These are phyloP conservation scores for Haplographium delicatum DNA, from an alignment of 495 filamentous ascomycete species.

Conservation along the genomic window DNA sequence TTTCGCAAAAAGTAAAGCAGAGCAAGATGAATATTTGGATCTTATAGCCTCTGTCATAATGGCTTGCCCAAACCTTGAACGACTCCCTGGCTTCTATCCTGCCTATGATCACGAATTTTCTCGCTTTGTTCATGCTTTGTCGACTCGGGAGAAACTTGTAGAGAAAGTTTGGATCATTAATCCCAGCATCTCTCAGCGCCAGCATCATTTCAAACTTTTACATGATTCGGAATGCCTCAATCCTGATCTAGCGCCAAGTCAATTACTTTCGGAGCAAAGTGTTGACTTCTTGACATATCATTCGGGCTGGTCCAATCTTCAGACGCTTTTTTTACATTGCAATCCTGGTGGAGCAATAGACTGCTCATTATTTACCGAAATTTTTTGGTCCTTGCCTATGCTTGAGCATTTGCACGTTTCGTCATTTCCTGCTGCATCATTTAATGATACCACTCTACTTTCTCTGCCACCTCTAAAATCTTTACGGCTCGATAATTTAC, in stretches of 20 bases:
- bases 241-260: conserved; percentile 10
- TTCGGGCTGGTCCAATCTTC: conserved; percentile 61
- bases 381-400: conserved; percentile 60
- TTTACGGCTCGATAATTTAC: conserved; percentile 64
- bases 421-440: conserved; percentile 63
- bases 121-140: conserved; percentile 71
- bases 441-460: conserved; percentile 62
- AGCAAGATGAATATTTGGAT: conserved; percentile 61
- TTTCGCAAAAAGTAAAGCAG: conserved; percentile 36
- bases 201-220: conserved; percentile 11
- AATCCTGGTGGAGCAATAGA: conserved; percentile 56
- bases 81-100: conserved; percentile 63
- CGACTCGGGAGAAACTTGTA: conserved; percentile 65
- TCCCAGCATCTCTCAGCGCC: conserved; percentile 35
- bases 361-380: conserved; percentile 60
- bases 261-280: conserved; percentile 43
- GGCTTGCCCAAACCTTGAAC: conserved; percentile 81
- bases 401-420: conserved; percentile 72
- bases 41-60: conserved; percentile 75
- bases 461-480: conserved; percentile 67
- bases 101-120: conserved; percentile 68
- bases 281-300: conserved; percentile 67
- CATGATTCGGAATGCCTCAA: conserved; percentile 9
- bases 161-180: conserved; percentile 77
- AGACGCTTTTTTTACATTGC: conserved; percentile 72